A percentile compares a stretch with the other conserved stretches of the same genome.
Conservation (phyloP, 2,329 filamentous ascomycete genomes). For the Stemphylium vesicarium region DNA sequence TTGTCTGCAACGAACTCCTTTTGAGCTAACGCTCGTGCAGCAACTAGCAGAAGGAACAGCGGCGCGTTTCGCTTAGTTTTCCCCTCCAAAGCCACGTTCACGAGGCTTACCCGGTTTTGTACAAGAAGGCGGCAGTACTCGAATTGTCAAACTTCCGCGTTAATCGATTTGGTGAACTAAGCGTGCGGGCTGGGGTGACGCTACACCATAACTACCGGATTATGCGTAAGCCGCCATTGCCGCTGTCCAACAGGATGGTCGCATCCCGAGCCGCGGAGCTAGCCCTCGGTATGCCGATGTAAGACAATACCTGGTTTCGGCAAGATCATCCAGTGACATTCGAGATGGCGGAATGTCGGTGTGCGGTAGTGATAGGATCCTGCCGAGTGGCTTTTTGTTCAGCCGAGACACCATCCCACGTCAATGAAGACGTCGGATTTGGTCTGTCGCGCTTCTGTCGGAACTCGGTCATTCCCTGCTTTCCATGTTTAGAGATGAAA, state of each 20-base stretch:
- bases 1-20: neutral
- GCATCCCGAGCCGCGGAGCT: constrained; percentile 3
- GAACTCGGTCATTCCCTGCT: neutral
- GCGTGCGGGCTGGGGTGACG: constrained; percentile 4
- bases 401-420: constrained; percentile 7
- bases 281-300: constrained; percentile 31
- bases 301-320: constrained; percentile 5
- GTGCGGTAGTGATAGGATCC: constrained; percentile 13
- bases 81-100: too few species aligned
- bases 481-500: neutral
- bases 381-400: constrained; percentile 14
- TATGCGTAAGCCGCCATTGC: constrained; percentile 22
- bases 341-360: constrained; percentile 30
- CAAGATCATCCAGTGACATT: constrained; percentile 13
- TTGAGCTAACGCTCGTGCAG: too few species aligned
- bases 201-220: constrained; percentile 10
- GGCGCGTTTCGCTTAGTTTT: too few species aligned
- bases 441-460: neutral
- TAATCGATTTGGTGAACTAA: neutral
- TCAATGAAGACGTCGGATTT: neutral
- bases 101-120: too few species aligned
- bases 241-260: constrained; percentile 11
- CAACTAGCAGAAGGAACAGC: too few species aligned
- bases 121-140: neutral
- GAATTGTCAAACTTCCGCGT: neutral